These are phyloP conservation scores for Chalciporus sp. DNA, from an alignment of 1,284 basidiomycete genomes.

Conservation along the genomic window DNA sequence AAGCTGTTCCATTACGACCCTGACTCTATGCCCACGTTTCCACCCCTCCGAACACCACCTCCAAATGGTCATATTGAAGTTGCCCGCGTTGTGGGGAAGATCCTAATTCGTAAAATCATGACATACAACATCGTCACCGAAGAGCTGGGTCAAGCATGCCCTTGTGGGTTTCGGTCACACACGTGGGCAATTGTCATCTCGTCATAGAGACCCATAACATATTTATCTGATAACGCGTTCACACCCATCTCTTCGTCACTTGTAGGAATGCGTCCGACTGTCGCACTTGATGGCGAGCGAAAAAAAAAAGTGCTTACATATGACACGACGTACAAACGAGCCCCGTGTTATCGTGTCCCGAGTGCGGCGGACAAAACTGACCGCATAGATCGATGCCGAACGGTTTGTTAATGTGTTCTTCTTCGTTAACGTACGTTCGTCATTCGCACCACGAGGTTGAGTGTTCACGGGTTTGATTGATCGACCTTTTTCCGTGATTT, in stretches of 20 bases:
- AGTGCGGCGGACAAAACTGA: background rate
- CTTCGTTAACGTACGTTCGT: background rate
- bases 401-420: too few species aligned
- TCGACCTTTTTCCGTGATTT: background rate
- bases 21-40: background rate
- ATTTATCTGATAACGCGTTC: slow-evolving; percentile 3
- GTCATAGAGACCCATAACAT: background rate
- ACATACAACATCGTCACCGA: background rate
- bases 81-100: background rate
- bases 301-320: too few species aligned
- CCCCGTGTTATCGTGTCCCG: slow-evolving; percentile 1
- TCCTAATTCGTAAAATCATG: background rate
- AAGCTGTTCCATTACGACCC: background rate
- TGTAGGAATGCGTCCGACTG: background rate
- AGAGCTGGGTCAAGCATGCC: background rate
- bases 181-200: background rate
- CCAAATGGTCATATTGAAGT: background rate
- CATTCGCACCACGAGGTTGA: background rate
- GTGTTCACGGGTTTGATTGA: background rate
- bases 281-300: background rate
- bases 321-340: background rate
- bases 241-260: slow-evolving; percentile 1
- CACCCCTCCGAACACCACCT: background rate
- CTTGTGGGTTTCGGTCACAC: background rate
- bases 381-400: background rate